These are phyloP conservation scores for Dactylis glomerata DNA, from an alignment of 176 grass and related monocot genomes.

Conservation along the genomic window DNA sequence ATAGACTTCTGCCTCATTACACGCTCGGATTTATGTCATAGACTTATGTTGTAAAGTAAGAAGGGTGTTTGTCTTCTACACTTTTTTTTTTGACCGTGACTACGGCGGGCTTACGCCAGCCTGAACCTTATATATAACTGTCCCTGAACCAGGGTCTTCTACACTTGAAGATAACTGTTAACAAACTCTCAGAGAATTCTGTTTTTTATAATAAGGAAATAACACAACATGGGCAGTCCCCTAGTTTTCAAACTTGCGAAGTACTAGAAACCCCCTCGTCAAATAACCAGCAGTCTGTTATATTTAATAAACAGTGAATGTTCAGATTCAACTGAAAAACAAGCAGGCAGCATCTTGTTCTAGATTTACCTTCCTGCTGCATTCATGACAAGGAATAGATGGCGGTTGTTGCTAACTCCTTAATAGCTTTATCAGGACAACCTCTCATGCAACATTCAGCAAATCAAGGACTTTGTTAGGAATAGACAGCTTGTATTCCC, in stretches of 20 bases:
- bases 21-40: background rate
- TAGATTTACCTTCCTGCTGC: slow-evolving; percentile 33
- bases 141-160: too few relatives aligned
- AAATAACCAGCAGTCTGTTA: background rate
- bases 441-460: slow-evolving; percentile 39
- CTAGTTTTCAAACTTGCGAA: background rate
- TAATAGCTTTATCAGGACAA: slow-evolving; percentile 50
- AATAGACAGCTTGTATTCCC: too few relatives aligned
- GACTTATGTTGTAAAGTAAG: background rate
- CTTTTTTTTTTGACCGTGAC: too few relatives aligned
- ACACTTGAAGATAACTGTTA: background rate
- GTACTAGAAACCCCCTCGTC: background rate
- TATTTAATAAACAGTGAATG: background rate
- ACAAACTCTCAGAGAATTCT: background rate
- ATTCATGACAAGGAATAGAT: slow-evolving; percentile 41
- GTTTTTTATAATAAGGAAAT: background rate
- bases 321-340: background rate
- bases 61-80: background rate
- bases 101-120: too few relatives aligned
- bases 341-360: background rate
- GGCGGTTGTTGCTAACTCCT: slow-evolving; percentile 32
- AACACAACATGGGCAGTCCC: background rate
- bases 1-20: background rate
- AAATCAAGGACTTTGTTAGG: slow-evolving; percentile 42
- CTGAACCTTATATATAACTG: too few relatives aligned